Percentiles rank a stretch among this genome's conserved stretches.
Conservation (phyloP, 345 rosid genomes). For the Durio zibethinus region DNA sequence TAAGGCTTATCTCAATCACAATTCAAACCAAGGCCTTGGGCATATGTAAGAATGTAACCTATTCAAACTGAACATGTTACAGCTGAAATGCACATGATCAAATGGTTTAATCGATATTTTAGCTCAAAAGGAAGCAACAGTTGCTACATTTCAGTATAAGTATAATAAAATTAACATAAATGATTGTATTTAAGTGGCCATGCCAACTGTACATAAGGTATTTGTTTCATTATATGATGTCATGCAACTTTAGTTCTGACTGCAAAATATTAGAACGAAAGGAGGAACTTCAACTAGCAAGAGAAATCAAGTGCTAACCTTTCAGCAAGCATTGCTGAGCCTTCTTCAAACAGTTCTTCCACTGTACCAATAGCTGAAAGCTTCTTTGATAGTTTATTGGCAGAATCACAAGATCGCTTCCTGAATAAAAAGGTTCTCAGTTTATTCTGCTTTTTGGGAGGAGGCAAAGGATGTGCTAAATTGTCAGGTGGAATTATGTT, state of each 20-base stretch:
- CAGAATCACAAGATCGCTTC: conserved; percentile 51
- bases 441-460: conserved; percentile 59
- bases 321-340: conserved; percentile 91
- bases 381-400: conserved; percentile 56
- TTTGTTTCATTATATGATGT: neutral
- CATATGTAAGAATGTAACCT: neutral
- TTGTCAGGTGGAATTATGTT: conserved; percentile 80
- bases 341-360: conserved; percentile 95
- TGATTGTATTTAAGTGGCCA: neutral
- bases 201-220: neutral
- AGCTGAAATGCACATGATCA: neutral
- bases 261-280: neutral
- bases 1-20: too few species aligned
- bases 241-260: neutral
- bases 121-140: neutral
- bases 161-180: too few species aligned
- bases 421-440: conserved; percentile 52
- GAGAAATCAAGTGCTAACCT: conserved; percentile 41
- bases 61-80: neutral
- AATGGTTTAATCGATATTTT: neutral
- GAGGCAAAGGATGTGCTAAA: conserved; percentile 31
- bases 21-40: too few species aligned
- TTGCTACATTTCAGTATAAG: too few species aligned
- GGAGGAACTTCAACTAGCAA: neutral
- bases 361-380: conserved; percentile 69